Evolutionary conservation across 345 rosid species (phyloP), one percentile per base, ranked within the genome.

Genomic region (Salix viminalis): DNA sequence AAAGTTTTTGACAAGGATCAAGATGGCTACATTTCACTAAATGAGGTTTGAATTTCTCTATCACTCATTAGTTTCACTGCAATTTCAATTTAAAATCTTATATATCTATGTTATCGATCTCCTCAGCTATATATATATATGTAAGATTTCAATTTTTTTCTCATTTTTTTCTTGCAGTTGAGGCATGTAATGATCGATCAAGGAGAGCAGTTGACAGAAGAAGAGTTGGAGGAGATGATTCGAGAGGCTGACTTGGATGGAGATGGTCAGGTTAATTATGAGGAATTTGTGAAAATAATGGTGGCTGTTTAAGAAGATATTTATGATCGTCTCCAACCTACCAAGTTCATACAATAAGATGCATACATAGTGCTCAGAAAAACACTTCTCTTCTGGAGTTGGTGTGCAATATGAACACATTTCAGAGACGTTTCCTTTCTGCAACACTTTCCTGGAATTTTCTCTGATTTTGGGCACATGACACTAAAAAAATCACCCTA

Each of bases 261-360:
- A 26, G 91, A 91, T 82, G 94, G 90, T 18, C 87, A 64, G 71
- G 73, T 93, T 70, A 87, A 84, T 48, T 93, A 84, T 50, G 86
- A 93, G 5, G 98, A 93, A 82, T 93, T 93, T 75, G 73, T 88
- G 32, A 88, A 86, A 77, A 93, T 89, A 86, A 88, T 93, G 82
- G 16, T 86, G 54, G 88, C 77, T 54, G 79, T 69, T 80, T 87
- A n/a, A 76, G 32, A 26, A 18, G 12, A 7, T 19, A 16, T 2
- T 4, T 41, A 41, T 41, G 44, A 41, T 36, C 37, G 13, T 34
- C 24, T 72, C 23, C 58, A 6, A 7, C 58, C 56, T 48, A 7
- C 58, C 10, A 18, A 52, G 7, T 2, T 0, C 36, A 34, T 34
- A 4, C 34, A 34, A 34, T 34, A 34, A 34, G 36, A 36, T 36